Conservation (phyloP, 1,139 yeast genomes). For the Yamadazyma dendronema region DNA sequence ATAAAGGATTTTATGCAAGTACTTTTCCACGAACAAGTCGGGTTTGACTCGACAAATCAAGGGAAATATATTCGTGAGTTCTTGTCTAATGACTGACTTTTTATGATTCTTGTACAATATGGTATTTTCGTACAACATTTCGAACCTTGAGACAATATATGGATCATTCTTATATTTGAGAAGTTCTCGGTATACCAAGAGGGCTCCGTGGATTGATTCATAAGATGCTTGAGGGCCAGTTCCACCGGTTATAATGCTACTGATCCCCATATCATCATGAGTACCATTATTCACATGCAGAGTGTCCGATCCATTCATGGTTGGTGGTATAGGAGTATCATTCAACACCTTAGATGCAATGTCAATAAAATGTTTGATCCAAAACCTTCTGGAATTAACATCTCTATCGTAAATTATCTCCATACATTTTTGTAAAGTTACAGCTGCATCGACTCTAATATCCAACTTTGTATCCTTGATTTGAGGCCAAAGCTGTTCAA, state of each 20-base stretch:
- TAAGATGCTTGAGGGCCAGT: slow-evolving; percentile 31
- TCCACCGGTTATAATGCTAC: neutral
- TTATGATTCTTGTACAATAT: slow-evolving; percentile 77
- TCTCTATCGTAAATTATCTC: slow-evolving; percentile 80
- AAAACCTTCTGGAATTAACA: slow-evolving; percentile 61
- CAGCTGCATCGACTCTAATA: slow-evolving; percentile 82
- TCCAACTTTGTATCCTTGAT: slow-evolving; percentile 72
- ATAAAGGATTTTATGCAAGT: slow-evolving; percentile 75
- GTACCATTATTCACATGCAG: slow-evolving; percentile 12
- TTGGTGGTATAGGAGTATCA: slow-evolving; percentile 16
- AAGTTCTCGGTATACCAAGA: slow-evolving; percentile 79
- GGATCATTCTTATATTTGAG: slow-evolving; percentile 66
- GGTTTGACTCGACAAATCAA: slow-evolving; percentile 78
- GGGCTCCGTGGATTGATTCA: slow-evolving; percentile 82
- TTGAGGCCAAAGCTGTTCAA: slow-evolving; percentile 86
- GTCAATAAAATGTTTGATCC: slow-evolving; percentile 72
- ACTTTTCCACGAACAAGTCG: slow-evolving; percentile 72
- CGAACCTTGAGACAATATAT: slow-evolving; percentile 52
- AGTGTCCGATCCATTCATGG: slow-evolving; percentile 19
- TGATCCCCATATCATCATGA: slow-evolving; percentile 1
- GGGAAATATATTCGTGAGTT: slow-evolving; percentile 80
- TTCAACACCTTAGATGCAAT: slow-evolving; percentile 47
- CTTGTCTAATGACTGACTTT: slow-evolving; percentile 72
- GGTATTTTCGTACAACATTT: slow-evolving; percentile 74
- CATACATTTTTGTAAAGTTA: slow-evolving; percentile 74